These are phyloP conservation scores for Austroboletus niveus DNA, from an alignment of 1,284 basidiomycete species.

Conservation along the genomic window DNA sequence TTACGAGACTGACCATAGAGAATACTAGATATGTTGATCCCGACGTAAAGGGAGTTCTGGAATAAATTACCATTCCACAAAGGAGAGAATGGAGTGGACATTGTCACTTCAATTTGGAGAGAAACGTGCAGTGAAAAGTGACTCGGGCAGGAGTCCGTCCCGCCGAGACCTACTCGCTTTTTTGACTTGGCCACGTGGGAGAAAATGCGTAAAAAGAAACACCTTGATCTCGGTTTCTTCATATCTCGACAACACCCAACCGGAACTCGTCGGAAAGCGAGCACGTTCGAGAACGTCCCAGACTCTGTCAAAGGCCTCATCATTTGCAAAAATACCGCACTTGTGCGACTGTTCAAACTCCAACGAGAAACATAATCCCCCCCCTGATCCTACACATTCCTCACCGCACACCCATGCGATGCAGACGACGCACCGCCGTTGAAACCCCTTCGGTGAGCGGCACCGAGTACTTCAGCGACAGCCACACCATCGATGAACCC, in stretches of 20 bases:
- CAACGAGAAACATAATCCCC: constrained; percentile 12
- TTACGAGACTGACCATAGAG: constrained; percentile 2
- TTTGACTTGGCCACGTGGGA: too few species aligned
- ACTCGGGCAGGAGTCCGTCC: too few species aligned
- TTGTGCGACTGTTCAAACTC: constrained; percentile 15
- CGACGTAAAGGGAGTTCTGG: neutral
- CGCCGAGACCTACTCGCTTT: too few species aligned
- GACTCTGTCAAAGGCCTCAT: neutral
- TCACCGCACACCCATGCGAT: constrained; percentile 16
- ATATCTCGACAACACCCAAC: too few species aligned
- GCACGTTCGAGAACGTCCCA: neutral
- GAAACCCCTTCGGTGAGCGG: constrained; percentile 17
- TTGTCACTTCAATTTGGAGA: too few species aligned
- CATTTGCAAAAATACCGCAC: neutral
- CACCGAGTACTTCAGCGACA: constrained; percentile 29
- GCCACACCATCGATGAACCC: constrained; percentile 9
- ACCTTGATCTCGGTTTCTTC: too few species aligned
- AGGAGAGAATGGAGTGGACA: too few species aligned
- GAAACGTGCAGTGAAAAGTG: too few species aligned
- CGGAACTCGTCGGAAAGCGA: too few species aligned
- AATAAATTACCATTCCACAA: neutral
- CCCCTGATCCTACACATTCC: neutral
- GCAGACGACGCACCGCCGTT: constrained; percentile 3
- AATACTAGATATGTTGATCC: neutral
- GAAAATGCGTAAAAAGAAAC: too few species aligned